phyloP scores from a whole-genome alignment of 768 basidiomycete species.

The Tricholoma sp. region DNA sequence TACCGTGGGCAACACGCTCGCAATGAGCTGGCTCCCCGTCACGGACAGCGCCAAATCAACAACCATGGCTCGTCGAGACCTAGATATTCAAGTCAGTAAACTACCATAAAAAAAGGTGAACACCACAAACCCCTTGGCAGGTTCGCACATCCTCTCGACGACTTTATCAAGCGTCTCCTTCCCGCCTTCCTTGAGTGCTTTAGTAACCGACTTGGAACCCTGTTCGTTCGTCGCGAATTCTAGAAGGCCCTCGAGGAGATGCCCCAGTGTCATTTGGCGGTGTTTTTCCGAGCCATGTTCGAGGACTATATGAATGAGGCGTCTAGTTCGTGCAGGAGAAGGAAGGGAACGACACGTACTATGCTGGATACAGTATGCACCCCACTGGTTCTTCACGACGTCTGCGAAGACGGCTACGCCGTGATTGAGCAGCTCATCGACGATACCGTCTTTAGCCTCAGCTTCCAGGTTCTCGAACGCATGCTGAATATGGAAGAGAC shows the following conservation, averaged over 20 bases:
- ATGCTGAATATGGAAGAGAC: slow-evolving; percentile 38
- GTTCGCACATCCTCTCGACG: slow-evolving; percentile 81
- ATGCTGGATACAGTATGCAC: slow-evolving; percentile 82
- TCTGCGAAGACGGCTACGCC: slow-evolving; percentile 64
- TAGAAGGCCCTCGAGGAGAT: slow-evolving; percentile 69
- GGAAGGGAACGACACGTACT: slow-evolving; percentile 42
- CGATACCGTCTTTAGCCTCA: slow-evolving; percentile 78
- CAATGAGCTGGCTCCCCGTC: slow-evolving; percentile 83
- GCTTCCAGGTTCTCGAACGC: slow-evolving; percentile 85
- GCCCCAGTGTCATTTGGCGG: slow-evolving; percentile 71
- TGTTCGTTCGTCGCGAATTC: slow-evolving; percentile 81
- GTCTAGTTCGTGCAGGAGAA: not conserved
- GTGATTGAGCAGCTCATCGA: slow-evolving; percentile 77
- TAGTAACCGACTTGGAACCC: slow-evolving; percentile 83
- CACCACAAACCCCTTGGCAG: slow-evolving; percentile 63
- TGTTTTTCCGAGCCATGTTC: slow-evolving; percentile 81
- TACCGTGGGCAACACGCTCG: slow-evolving; percentile 74
- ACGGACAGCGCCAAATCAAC: slow-evolving; percentile 82
- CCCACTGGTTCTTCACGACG: slow-evolving; percentile 86
- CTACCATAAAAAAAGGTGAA: not conserved
- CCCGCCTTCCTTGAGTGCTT: slow-evolving; percentile 82
- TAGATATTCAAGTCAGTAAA: slow-evolving; percentile 10
- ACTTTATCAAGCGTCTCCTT: slow-evolving; percentile 70
- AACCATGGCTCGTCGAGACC: slow-evolving; percentile 72
- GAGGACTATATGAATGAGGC: slow-evolving; percentile 44